Conservation (phyloP, 202 grass and related monocot genomes). For the Schoenoplectus triqueter region DNA sequence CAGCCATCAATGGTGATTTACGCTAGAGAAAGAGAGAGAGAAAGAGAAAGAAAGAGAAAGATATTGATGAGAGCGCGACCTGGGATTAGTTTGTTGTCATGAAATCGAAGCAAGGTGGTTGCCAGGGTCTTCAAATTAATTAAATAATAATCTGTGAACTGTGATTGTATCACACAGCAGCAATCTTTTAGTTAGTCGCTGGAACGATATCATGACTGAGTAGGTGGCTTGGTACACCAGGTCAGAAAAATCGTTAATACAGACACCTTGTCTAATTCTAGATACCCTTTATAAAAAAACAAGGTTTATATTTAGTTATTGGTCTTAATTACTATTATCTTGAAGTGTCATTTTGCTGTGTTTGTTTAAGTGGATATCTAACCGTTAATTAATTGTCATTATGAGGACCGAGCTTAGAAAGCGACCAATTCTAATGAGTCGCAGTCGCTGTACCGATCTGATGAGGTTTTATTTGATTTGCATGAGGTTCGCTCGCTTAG, state of each 20-base stretch:
- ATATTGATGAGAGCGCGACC: constrained; percentile 6
- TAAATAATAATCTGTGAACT: constrained; percentile 12
- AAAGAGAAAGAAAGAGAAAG: constrained; percentile 33
- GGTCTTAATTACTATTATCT: too few species aligned
- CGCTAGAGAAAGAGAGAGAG: background rate
- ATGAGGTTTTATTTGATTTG: too few species aligned
- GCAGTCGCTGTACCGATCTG: too few species aligned
- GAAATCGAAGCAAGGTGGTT: constrained; percentile 34
- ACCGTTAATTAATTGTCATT: too few species aligned
- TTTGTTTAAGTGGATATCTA: too few species aligned
- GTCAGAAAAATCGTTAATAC: constrained; percentile 13
- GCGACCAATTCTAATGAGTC: too few species aligned
- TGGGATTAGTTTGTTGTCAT: constrained; percentile 5
- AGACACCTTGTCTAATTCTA: too few species aligned
- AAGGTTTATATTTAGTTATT: too few species aligned
- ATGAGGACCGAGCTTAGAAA: too few species aligned
- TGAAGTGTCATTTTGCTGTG: too few species aligned
- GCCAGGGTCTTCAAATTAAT: constrained; percentile 22
- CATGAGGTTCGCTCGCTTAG: too few species aligned
- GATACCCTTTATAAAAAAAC: too few species aligned
- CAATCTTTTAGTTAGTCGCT: constrained; percentile 17
- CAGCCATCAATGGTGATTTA: constrained; percentile 50
- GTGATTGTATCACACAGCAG: constrained; percentile 26
- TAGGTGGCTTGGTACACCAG: background rate
- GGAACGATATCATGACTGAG: background rate